Evolutionary conservation across 225 moss, liverwort and hornwort genomes (phyloP), one percentile per base, ranked within the genome.

Genomic region (Anthoceros angustus): DNA sequence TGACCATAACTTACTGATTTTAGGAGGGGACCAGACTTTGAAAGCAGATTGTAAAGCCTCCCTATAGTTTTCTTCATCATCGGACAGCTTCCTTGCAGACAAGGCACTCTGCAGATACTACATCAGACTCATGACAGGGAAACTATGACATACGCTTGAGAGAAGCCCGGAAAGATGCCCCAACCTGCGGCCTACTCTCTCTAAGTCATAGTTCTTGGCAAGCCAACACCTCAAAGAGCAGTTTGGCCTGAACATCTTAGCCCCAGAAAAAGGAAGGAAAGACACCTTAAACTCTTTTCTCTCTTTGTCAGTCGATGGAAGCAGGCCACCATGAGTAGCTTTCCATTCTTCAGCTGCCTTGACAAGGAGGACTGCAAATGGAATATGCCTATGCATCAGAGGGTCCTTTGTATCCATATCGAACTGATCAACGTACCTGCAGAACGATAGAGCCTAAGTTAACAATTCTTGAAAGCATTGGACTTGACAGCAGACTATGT

Each of bases 331-430:
- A 72, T 92, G 92, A 12, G 70, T 64, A 70, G 81, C 84, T 77
- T 77, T 86, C 89, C 89, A 98, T 41, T 98, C 87, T 67, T 89
- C 87, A 18, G 74, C 80, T 72, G 86, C 79, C 78, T 92, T 98
- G 70, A 98, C 85, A 72, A 98, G 73, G 49, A 98, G 74, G 42
- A 98, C 77, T 75, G 87, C 98, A 86, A 92, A 98, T 55, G 98
- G 98, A 61, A 98, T 92, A 66, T 98, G 98, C 55, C 83, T 80
- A 73, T 98, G 98, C 68, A 92, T 78, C 41, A 70, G 66, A 63
- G 81, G 74, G 77, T 92, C 98, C 75, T 73, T 62, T 40, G 84
- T 98, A 67, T 98, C 92, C 50, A 92, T 82, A 65, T 89, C 89
- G 74, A 89, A 92, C 64, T 92, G 88, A 62, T 92, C 86, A 60